phyloP scores from a whole-genome alignment of 495 filamentous ascomycete genomes.

The Platismatia glauca region DNA sequence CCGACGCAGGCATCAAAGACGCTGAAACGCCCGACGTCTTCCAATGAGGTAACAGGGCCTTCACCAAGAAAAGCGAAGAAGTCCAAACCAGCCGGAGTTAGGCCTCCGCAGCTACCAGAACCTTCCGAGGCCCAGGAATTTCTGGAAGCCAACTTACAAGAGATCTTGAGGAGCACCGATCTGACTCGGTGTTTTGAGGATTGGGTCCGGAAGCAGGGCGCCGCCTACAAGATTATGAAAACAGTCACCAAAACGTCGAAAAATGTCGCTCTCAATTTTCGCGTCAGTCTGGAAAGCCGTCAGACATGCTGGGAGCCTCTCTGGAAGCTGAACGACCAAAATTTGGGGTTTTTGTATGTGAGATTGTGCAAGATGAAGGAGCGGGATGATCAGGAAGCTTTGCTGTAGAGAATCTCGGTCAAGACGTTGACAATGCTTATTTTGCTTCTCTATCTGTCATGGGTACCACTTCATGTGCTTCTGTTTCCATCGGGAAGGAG shows the following conservation, averaged over 20 bases:
- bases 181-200: neutral
- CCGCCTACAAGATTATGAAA: neutral
- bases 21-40: neutral
- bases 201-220: neutral
- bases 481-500: neutral
- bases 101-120: neutral
- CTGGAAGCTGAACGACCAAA: neutral
- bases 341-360: neutral
- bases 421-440: neutral
- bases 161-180: neutral
- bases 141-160: neutral
- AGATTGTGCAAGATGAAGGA: neutral
- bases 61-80: neutral
- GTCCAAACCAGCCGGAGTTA: neutral
- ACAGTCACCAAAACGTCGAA: neutral
- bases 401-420: neutral
- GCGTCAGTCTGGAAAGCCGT: neutral
- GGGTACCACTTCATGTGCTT: neutral
- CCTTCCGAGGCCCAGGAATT: neutral
- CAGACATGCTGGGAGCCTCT: neutral
- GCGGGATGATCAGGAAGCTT: neutral
- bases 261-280: neutral
- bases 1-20: too few relatives aligned
- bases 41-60: neutral
- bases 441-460: neutral